phyloP scores from a whole-genome alignment of 2,329 filamentous ascomycete genomes.

The Chalara sp. region DNA sequence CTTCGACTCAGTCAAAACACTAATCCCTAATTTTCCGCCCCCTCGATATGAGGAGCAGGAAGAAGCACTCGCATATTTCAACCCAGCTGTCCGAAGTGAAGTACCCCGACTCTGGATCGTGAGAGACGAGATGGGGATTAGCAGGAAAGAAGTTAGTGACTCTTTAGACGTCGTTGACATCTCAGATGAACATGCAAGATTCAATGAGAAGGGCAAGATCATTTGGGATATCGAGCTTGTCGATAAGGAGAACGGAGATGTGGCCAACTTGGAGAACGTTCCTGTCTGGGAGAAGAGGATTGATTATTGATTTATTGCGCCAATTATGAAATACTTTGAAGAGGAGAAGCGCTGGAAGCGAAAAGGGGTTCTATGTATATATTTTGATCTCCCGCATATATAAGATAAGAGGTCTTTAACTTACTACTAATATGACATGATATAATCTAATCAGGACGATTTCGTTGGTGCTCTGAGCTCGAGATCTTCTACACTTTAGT shows the following conservation, averaged over 20 bases:
- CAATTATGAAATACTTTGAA: too few species aligned
- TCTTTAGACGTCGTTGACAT: constrained; percentile 66
- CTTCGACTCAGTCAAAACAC: constrained; percentile 60
- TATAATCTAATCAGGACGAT: too few species aligned
- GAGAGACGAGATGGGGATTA: constrained; percentile 66
- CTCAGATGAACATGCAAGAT: constrained; percentile 66
- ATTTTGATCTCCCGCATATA: too few species aligned
- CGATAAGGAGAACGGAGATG: constrained; percentile 10
- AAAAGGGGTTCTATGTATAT: too few species aligned
- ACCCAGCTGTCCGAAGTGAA: constrained; percentile 57
- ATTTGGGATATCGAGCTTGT: constrained; percentile 45
- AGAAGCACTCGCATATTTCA: constrained; percentile 63
- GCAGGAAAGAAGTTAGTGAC: constrained; percentile 67
- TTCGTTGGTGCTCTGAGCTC: too few species aligned
- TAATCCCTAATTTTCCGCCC: constrained; percentile 51
- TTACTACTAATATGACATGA: too few species aligned
- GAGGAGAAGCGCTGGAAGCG: too few species aligned
- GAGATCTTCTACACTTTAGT: too few species aligned
- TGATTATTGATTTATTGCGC: constrained; percentile 14
- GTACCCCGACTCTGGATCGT: constrained; percentile 76
- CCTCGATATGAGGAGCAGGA: constrained; percentile 55
- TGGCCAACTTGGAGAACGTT: constrained; percentile 22
- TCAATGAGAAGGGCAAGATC: constrained; percentile 64
- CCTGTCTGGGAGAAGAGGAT: constrained; percentile 22
- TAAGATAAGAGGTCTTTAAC: too few species aligned